phyloP scores from a whole-genome alignment of 139 green algal genomes.

The Chlamydomonas schloesseri region DNA sequence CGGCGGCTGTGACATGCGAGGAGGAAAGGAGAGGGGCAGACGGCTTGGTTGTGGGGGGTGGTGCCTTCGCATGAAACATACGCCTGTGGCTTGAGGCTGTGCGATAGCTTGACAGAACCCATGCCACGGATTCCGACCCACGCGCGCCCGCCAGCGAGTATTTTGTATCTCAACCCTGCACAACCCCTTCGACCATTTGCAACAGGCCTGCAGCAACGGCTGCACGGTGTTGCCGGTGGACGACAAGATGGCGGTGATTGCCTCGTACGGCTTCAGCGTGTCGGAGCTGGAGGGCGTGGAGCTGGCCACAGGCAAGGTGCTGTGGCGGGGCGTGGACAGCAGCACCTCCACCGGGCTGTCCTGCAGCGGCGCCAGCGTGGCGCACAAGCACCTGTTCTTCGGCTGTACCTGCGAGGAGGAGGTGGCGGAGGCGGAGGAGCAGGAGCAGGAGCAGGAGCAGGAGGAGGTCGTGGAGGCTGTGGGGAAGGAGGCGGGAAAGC shows the following conservation, averaged over 20 bases:
- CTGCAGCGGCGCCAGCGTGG: conserved; percentile 11
- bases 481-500: not conserved
- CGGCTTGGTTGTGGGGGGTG: too few species aligned
- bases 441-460: too few species aligned
- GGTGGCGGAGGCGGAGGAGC: not conserved
- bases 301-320: conserved; percentile 11
- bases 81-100: too few species aligned
- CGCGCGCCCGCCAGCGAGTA: too few species aligned
- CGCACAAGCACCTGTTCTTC: conserved; percentile 18
- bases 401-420: conserved; percentile 22
- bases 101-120: too few species aligned
- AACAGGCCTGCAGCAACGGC: conserved; percentile 2
- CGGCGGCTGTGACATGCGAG: too few species aligned
- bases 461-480: not conserved
- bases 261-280: not conserved
- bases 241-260: conserved; percentile 2
- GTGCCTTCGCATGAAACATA: too few species aligned
- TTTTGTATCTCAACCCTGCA: too few species aligned
- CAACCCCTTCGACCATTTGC: too few species aligned
- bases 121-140: too few species aligned
- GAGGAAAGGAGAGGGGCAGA: too few species aligned
- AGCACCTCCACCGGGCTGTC: not conserved
- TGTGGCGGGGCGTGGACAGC: conserved; percentile 27
- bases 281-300: conserved; percentile 19
- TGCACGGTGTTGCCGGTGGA: conserved; percentile 27